Evolutionary conservation across 1,284 basidiomycete species (phyloP), one percentile per base, ranked within the genome.

Genomic region (Apiotrichum montevideense): DNA sequence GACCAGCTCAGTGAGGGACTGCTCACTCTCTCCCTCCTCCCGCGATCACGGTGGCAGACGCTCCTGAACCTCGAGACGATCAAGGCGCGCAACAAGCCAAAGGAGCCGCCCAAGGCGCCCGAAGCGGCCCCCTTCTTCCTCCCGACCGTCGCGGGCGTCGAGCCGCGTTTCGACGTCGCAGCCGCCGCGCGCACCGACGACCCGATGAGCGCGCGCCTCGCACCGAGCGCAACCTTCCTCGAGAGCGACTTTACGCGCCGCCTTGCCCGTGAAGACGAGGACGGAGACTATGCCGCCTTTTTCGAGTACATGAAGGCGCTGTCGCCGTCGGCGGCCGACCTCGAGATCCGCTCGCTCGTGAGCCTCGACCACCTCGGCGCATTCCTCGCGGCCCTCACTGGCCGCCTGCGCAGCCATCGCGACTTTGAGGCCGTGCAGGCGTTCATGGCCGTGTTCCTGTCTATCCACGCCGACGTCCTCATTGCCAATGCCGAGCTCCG

Each of bases 71-170:
- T 99, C 39, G 96, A 98, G 66, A 86, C 92, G 40, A 98, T 98
- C 67, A 88, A 92, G 86, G 87, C 88, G 82, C 86, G 94, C 48
- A 98, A 98, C 75, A 96, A 95, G 80, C 94, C 96, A 7, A 94
- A 88, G 75, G 93, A 97, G 64, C 83, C 92, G 0, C 92, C 92
- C 3, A 97, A 98, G 77, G 89, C 87, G 41, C 91, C 92, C 3
- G 93, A 97, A 77, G 84, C 89, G 60, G 95, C 93, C 1, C 96
- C 96, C 0, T 99, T 99, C 81, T 99, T 98, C 81, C 79, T 99
- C 14, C 93, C 93, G 7, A 91, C 90, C 1, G 77, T 97, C 3
- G 83, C 90, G 13, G 91, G 90, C 13, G 82, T 91, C 21, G 87
- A 93, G 62, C 82, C 84, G 13, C 82, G 88, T 14, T 94, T 94